Evolutionary conservation across 345 rosid genomes (phyloP).

Genomic region (Lagerstroemia speciosa): DNA sequence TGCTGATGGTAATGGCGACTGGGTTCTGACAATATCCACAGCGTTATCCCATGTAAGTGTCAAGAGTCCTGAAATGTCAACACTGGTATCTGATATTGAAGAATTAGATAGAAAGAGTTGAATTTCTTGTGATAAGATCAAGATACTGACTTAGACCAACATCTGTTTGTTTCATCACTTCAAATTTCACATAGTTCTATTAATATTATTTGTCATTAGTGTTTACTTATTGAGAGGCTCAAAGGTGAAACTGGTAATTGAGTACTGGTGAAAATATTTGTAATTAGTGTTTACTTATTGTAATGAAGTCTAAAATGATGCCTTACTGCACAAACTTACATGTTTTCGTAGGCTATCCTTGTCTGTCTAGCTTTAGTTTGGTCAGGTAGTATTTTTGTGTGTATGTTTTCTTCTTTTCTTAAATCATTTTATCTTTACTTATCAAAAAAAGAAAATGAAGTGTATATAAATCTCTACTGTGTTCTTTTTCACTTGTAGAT

Average conservation of each 20-base stretch:
- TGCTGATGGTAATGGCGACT: slow-evolving; percentile 96
- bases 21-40: slow-evolving; percentile 88
- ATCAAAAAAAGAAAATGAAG: neutral
- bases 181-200: neutral
- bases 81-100: neutral
- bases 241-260: neutral
- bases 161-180: no score
- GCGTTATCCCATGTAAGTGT: slow-evolving; percentile 84
- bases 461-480: neutral
- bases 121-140: neutral
- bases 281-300: neutral
- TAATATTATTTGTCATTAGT: neutral
- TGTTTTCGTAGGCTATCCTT: no score
- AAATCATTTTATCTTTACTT: no score
- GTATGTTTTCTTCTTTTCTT: no score
- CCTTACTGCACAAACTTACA: no score
- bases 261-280: neutral
- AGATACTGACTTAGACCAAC: neutral
- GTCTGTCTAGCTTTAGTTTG: no score
- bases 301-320: no score
- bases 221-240: neutral
- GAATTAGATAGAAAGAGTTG: neutral
- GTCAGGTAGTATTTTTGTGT: no score
- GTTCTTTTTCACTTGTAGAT: neutral
- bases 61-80: neutral